Conservation (phyloP, 192 early-diverging fungal genomes). For the Blastocladiella britannica region DNA sequence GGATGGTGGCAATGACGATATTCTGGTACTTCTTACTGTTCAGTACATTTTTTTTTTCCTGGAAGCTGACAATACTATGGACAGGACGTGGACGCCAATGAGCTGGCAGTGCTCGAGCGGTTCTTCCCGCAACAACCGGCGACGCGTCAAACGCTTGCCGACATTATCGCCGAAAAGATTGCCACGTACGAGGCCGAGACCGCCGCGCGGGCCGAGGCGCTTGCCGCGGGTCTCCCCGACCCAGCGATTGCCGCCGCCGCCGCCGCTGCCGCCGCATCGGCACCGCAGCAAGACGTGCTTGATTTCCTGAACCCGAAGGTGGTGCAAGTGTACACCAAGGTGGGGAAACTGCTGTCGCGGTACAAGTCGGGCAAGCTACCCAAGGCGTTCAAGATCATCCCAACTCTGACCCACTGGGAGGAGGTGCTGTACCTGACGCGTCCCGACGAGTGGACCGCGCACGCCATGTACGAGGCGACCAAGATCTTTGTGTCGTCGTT, state of each 20-base stretch:
- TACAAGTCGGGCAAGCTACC: constrained; percentile 90
- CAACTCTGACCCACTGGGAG: constrained; percentile 88
- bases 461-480: constrained; percentile 88
- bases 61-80: constrained; percentile 6
- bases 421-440: constrained; percentile 79
- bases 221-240: constrained; percentile 11
- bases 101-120: constrained; percentile 66
- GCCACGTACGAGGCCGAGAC: constrained; percentile 37
- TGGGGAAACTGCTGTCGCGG: constrained; percentile 66
- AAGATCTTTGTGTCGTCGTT: constrained; percentile 94
- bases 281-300: no score
- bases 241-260: background rate
- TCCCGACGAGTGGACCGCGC: constrained; percentile 87
- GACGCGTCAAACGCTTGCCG: constrained; percentile 74
- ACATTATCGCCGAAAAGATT: constrained; percentile 94
- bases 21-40: constrained; percentile 12
- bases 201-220: background rate
- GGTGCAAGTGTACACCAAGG: constrained; percentile 84
- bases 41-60: constrained; percentile 1
- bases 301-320: constrained; percentile 58
- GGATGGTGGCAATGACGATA: constrained; percentile 46
- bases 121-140: constrained; percentile 69
- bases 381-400: constrained; percentile 98
- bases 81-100: constrained; percentile 55
- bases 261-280: no score